These are phyloP conservation scores for Nakataea oryzae DNA, from an alignment of 2,329 filamentous ascomycete genomes.

Conservation along the genomic window DNA sequence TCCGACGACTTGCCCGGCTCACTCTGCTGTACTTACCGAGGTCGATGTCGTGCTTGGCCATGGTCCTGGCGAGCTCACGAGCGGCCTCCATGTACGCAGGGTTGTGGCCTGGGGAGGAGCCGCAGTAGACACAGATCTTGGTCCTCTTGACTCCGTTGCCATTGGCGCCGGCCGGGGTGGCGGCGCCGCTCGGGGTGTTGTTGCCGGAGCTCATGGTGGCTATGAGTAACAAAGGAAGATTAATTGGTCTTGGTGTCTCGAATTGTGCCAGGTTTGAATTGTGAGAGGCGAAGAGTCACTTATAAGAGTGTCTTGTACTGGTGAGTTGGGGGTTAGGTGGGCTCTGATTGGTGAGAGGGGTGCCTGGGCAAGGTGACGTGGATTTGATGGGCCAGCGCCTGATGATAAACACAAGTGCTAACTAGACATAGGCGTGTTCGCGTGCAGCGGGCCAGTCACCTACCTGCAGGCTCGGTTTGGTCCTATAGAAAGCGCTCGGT, in stretches of 20 bases:
- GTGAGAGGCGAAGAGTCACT: background rate
- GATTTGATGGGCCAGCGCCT: background rate
- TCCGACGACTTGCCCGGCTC: too few relatives aligned
- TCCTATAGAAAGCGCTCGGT: background rate
- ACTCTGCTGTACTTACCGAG: constrained; percentile 41
- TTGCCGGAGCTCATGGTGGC: constrained; percentile 28
- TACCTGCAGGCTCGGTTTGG: too few relatives aligned
- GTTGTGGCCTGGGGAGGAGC: constrained; percentile 62
- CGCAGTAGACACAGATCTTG: constrained; percentile 92
- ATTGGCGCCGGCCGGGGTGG: constrained; percentile 12
- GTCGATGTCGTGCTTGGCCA: constrained; percentile 67
- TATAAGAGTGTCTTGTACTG: background rate
- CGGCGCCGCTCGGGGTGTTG: constrained; percentile 17
- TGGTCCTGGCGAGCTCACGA: constrained; percentile 58
- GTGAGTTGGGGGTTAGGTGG: background rate
- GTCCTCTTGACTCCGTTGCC: constrained; percentile 29
- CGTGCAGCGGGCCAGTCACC: too few relatives aligned
- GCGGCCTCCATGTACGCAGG: constrained; percentile 71
- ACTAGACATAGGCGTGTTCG: too few relatives aligned
- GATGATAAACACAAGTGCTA: background rate
- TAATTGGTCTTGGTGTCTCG: background rate
- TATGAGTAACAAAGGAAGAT: background rate
- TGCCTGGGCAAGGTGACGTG: background rate
- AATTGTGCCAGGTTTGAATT: background rate
- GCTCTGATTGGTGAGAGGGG: too few relatives aligned